These are phyloP conservation scores for Candida golubevii DNA, from an alignment of 805 yeast species.

Conservation along the genomic window DNA sequence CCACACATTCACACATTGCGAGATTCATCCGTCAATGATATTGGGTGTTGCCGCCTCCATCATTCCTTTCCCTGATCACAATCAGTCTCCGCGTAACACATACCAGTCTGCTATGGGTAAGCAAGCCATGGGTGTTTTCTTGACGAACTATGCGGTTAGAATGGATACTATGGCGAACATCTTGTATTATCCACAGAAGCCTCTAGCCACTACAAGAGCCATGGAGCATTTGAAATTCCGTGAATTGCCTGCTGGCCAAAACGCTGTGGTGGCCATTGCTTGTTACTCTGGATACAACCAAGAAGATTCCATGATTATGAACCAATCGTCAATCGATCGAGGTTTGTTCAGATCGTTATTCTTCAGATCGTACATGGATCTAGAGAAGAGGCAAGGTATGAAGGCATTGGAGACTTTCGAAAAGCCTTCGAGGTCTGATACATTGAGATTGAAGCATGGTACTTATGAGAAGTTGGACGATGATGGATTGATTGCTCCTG, in stretches of 20 bases:
- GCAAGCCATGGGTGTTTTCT: slow-evolving; percentile 98
- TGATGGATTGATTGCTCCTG: slow-evolving; percentile 97
- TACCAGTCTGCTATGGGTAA: slow-evolving; percentile 99
- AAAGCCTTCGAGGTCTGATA: slow-evolving; percentile 91
- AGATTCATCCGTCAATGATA: slow-evolving; percentile 98
- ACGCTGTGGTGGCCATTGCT: slow-evolving; percentile 95
- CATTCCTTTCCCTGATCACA: slow-evolving; percentile 99
- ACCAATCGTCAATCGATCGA: slow-evolving; percentile 94
- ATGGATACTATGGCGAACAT: slow-evolving; percentile 99
- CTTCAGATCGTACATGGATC: slow-evolving; percentile 97
- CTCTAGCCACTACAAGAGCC: slow-evolving; percentile 94
- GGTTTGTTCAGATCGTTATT: slow-evolving; percentile 94
- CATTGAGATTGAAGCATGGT: slow-evolving; percentile 94
- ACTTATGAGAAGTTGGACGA: slow-evolving; percentile 97
- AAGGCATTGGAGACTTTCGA: slow-evolving; percentile 96
- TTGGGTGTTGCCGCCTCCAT: slow-evolving; percentile 98
- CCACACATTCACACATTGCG: slow-evolving; percentile 95
- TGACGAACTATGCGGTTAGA: slow-evolving; percentile 91
- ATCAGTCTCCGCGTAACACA: slow-evolving; percentile 98
- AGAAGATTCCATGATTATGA: slow-evolving; percentile 99
- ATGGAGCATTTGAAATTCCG: slow-evolving; percentile 97
- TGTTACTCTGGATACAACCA: slow-evolving; percentile 99
- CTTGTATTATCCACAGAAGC: slow-evolving; percentile 95
- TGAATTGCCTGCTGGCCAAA: slow-evolving; percentile 98
- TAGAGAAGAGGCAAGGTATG: slow-evolving; percentile 98